Evolutionary conservation across 768 basidiomycete species (phyloP).

Genomic region (Russula olivacea): DNA sequence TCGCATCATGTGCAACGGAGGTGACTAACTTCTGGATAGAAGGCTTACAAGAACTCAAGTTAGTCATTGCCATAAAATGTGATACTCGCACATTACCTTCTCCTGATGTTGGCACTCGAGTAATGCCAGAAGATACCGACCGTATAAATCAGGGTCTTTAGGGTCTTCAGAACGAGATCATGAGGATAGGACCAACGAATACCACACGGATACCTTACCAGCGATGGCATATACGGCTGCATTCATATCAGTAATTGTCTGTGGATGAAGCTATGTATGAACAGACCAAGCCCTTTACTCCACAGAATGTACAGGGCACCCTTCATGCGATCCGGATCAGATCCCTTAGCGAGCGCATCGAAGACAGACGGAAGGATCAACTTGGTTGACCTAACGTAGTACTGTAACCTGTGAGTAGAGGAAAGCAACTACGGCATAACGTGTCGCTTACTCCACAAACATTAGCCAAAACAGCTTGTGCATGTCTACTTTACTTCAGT

Average conservation of each 20-base stretch:
- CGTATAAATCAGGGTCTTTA: constrained; percentile 49
- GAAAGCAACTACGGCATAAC: neutral
- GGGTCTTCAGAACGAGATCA: constrained; percentile 20
- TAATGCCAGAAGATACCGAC: constrained; percentile 53
- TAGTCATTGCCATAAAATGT: neutral
- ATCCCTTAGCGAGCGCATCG: constrained; percentile 59
- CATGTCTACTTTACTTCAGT: constrained; percentile 43
- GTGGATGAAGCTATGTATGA: constrained; percentile 1
- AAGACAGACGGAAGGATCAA: constrained; percentile 56
- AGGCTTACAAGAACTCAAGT: constrained; percentile 39
- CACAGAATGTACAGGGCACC: constrained; percentile 81
- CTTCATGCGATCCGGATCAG: constrained; percentile 91
- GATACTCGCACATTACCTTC: constrained; percentile 45
- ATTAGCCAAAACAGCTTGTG: constrained; percentile 58
- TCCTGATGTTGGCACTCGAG: constrained; percentile 80
- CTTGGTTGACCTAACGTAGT: constrained; percentile 63
- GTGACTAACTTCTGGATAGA: constrained; percentile 69
- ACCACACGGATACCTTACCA: constrained; percentile 39
- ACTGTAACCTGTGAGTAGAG: constrained; percentile 3
- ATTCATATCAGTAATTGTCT: constrained; percentile 18
- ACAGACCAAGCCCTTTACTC: constrained; percentile 60
- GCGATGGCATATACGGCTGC: constrained; percentile 63
- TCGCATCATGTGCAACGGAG: constrained; percentile 56
- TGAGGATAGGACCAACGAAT: neutral
- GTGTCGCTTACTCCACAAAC: constrained; percentile 51